phyloP scores from a whole-genome alignment of 495 filamentous ascomycete species.

The Hyaloscypha finlandica region DNA sequence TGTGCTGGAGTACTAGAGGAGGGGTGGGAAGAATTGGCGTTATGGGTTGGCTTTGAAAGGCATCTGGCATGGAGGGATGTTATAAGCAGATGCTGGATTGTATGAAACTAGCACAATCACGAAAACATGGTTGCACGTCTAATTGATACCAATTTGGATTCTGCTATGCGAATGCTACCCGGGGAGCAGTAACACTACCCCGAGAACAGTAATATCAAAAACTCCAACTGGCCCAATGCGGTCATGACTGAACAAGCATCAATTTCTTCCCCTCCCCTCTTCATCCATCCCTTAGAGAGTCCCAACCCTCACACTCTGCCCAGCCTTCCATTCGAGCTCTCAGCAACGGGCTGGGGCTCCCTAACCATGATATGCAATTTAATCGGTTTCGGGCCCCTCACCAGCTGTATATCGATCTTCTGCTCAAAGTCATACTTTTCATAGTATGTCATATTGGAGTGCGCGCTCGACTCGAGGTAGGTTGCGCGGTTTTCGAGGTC shows the following conservation, averaged over 20 bases:
- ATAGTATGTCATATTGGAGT: conserved; percentile 67
- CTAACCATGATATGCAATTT: conserved; percentile 77
- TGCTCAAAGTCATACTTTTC: conserved; percentile 67
- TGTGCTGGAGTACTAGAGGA: conserved; percentile 59
- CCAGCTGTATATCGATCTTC: conserved; percentile 58
- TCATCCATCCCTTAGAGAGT: neutral
- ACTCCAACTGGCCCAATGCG: neutral
- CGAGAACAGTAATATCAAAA: neutral
- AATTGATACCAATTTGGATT: neutral
- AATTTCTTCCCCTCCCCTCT: neutral
- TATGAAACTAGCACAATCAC: conserved; percentile 9
- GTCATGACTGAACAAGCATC: neutral
- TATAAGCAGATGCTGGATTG: conserved; percentile 6
- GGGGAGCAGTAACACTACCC: neutral
- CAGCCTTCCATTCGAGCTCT: conserved; percentile 20
- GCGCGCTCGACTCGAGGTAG: conserved; percentile 77
- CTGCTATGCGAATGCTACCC: neutral
- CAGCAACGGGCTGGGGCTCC: conserved; percentile 45
- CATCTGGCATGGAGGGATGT: conserved; percentile 5
- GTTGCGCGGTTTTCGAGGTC: conserved; percentile 62
- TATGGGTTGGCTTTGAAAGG: conserved; percentile 2
- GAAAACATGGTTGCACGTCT: neutral
- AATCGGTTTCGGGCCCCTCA: conserved; percentile 59
- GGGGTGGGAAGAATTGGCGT: conserved; percentile 17
- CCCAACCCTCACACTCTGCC: conserved; percentile 16